Conservation (phyloP, 2,329 filamentous ascomycete species). For the Alternaria sp. region DNA sequence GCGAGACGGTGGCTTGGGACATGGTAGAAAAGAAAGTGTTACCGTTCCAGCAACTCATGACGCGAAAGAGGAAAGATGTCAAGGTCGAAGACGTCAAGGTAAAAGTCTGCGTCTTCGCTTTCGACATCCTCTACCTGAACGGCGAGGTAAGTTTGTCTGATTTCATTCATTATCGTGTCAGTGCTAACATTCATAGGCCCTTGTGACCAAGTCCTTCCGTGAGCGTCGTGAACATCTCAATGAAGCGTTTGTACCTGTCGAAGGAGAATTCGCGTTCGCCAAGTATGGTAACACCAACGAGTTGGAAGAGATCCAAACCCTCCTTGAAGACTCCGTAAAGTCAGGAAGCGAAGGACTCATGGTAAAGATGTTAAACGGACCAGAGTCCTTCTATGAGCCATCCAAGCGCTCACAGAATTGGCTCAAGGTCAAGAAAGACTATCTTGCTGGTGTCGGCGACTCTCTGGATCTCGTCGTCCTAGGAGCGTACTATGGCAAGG, state of each 20-base stretch:
- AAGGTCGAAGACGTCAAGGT: constrained; percentile 95
- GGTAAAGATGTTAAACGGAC: constrained; percentile 98
- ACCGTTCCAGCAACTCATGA: constrained; percentile 98
- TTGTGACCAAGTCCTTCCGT: constrained; percentile 86
- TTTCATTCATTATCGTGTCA: background rate
- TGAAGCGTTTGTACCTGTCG: constrained; percentile 75
- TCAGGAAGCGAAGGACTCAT: constrained; percentile 96
- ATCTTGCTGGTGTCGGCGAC: constrained; percentile 91
- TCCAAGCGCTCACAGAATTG: constrained; percentile 97
- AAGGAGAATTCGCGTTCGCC: constrained; percentile 92
- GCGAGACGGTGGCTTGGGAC: constrained; percentile 98
- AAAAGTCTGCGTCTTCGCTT: constrained; percentile 96
- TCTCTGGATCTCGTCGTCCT: constrained; percentile 96
- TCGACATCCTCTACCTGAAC: constrained; percentile 93
- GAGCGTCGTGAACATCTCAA: constrained; percentile 82
- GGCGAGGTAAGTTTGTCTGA: constrained; percentile 67
- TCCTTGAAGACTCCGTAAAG: constrained; percentile 94
- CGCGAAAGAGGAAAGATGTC: constrained; percentile 95
- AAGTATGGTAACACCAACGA: constrained; percentile 87
- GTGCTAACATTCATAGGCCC: constrained; percentile 59
- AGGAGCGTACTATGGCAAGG: constrained; percentile 91
- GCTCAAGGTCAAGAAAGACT: constrained; percentile 99
- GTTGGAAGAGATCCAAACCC: constrained; percentile 89
- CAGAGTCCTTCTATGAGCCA: constrained; percentile 93
- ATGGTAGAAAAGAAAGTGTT: constrained; percentile 93